A percentile compares a stretch with the other conserved stretches of the same genome.
These are phyloP conservation scores for Gastrolobium villosum DNA, from an alignment of 306 rosid species.

Conservation along the genomic window DNA sequence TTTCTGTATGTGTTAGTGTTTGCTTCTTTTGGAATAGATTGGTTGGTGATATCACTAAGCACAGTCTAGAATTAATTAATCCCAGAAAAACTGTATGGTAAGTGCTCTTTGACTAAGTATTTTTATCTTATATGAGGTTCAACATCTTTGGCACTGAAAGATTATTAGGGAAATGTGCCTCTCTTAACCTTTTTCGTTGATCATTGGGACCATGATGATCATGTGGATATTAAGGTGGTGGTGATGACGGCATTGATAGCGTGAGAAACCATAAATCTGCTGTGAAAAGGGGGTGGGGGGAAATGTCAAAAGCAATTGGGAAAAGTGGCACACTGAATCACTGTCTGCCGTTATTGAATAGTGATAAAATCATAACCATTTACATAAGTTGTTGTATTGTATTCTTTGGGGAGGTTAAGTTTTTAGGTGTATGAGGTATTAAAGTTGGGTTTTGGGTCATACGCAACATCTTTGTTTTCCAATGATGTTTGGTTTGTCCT, in stretches of 20 bases:
- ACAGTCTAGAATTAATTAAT: slow-evolving; percentile 41
- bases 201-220: slow-evolving; percentile 56
- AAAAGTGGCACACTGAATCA: slow-evolving; percentile 46
- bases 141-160: slow-evolving; percentile 42
- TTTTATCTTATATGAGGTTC: slow-evolving; percentile 45
- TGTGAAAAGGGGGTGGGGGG: slow-evolving; percentile 1
- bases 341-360: slow-evolving; percentile 43
- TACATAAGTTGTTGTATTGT: slow-evolving; percentile 1
- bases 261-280: slow-evolving; percentile 56
- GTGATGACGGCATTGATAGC: slow-evolving; percentile 58
- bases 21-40: slow-evolving; percentile 40
- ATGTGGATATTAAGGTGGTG: slow-evolving; percentile 48
- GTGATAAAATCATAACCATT: not conserved
- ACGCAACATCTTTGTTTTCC: slow-evolving; percentile 26
- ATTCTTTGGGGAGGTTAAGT: slow-evolving; percentile 6
- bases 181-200: slow-evolving; percentile 43
- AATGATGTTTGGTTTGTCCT: slow-evolving; percentile 12
- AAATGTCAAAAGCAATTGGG: slow-evolving; percentile 39
- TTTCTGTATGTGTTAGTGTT: slow-evolving; percentile 33
- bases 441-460: slow-evolving; percentile 34
- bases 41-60: slow-evolving; percentile 51
- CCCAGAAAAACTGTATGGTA: slow-evolving; percentile 33
- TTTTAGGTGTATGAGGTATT: not conserved
- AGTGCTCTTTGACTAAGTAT: slow-evolving; percentile 64
- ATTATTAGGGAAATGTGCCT: slow-evolving; percentile 43